These are phyloP conservation scores for Bacterosira constricta DNA, from an alignment of 108 stramenopile species.

Conservation along the genomic window DNA sequence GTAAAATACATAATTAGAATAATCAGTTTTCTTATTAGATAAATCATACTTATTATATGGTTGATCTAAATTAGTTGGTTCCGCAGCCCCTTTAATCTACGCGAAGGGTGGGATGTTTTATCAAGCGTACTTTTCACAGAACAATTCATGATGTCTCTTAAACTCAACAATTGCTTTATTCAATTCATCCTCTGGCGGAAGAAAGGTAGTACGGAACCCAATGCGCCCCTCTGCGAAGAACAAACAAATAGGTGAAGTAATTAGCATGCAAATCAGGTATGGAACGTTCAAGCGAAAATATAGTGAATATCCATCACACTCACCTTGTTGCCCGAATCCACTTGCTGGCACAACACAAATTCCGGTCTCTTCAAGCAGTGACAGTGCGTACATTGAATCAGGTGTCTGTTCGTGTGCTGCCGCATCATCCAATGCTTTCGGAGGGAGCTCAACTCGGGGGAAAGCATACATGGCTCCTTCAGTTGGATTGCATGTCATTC, in stretches of 20 bases:
- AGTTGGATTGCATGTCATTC: slow-evolving; percentile 81
- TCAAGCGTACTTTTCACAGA: slow-evolving; percentile 73
- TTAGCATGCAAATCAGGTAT: neutral
- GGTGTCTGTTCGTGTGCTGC: slow-evolving; percentile 68
- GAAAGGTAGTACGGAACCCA: slow-evolving; percentile 94
- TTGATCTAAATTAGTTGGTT: no score
- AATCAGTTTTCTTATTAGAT: no score
- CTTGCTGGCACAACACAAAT: slow-evolving; percentile 92
- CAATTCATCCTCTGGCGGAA: slow-evolving; percentile 87
- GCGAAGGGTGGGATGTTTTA: no score
- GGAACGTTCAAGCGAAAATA: neutral
- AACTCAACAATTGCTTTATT: slow-evolving; percentile 75
- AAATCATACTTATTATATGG: no score
- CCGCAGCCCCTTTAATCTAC: no score
- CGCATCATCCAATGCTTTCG: slow-evolving; percentile 83
- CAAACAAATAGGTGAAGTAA: neutral
- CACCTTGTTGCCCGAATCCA: slow-evolving; percentile 83
- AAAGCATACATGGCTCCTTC: slow-evolving; percentile 98
- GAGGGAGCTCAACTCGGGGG: slow-evolving; percentile 81
- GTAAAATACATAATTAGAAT: no score
- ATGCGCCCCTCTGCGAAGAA: slow-evolving; percentile 65
- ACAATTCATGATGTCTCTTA: slow-evolving; percentile 78
- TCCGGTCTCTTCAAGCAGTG: slow-evolving; percentile 88
- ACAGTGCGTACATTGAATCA: slow-evolving; percentile 89
- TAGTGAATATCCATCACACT: neutral